These are phyloP conservation scores for Rhododendron williamsianum DNA, from an alignment of 148 eudicot species.

Conservation along the genomic window DNA sequence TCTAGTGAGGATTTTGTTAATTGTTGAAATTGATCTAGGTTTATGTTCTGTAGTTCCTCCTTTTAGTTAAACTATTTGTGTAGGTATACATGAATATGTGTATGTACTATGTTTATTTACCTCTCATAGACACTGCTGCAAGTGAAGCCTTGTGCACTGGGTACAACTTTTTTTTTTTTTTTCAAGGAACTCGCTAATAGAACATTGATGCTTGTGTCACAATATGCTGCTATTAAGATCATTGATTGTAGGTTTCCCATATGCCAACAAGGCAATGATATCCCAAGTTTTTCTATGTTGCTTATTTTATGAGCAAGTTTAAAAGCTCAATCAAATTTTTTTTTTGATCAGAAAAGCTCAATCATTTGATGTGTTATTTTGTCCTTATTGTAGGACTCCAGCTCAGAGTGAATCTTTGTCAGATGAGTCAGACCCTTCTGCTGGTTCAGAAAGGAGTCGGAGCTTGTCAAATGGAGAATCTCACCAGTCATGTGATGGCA, in stretches of 20 bases:
- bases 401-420: constrained; percentile 72
- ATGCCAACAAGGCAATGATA: not conserved
- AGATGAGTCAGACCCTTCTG: constrained; percentile 73
- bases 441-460: constrained; percentile 53
- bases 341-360: not conserved
- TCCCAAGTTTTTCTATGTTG: not conserved
- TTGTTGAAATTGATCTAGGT: not conserved
- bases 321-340: not conserved
- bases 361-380: not conserved
- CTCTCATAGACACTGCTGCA: not conserved
- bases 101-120: not conserved
- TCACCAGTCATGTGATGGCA: constrained; percentile 36
- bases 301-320: not conserved
- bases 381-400: constrained; percentile 59
- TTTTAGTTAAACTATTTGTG: not conserved
- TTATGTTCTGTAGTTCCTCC: not conserved
- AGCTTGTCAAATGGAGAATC: constrained; percentile 42
- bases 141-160: not conserved
- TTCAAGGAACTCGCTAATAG: not conserved
- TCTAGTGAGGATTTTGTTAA: not conserved
- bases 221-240: not conserved
- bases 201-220: constrained; percentile 1
- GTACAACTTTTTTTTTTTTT: not conserved
- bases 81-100: not conserved
- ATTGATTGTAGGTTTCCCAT: not conserved